phyloP scores from a whole-genome alignment of 768 basidiomycete genomes.

The Leccinum aurantiacum region DNA sequence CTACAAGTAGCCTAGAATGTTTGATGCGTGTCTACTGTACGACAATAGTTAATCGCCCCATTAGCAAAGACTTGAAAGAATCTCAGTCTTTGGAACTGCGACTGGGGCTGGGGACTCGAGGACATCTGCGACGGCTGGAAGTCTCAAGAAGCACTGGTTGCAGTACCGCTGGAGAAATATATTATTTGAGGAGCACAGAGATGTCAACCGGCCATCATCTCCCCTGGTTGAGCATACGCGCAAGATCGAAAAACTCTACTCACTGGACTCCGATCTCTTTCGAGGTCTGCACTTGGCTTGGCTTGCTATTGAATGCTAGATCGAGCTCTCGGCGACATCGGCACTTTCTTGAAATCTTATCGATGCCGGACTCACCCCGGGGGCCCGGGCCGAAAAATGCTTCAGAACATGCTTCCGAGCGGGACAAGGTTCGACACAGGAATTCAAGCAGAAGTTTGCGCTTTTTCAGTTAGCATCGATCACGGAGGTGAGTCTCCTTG shows the following conservation, averaged over 20 bases:
- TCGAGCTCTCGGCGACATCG: background rate
- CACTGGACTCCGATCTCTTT: background rate
- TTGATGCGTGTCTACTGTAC: no score
- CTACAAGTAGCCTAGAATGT: no score
- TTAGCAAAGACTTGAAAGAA: background rate
- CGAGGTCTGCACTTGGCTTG: background rate
- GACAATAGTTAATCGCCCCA: background rate
- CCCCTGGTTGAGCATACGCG: constrained; percentile 7
- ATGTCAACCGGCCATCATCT: constrained; percentile 17
- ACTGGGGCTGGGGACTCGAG: constrained; percentile 11
- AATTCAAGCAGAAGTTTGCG: no score
- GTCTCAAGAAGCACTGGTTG: constrained; percentile 25
- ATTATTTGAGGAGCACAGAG: constrained; percentile 23
- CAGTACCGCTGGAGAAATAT: constrained; percentile 25
- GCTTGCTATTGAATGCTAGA: background rate
- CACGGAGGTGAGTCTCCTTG: background rate
- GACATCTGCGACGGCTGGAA: constrained; percentile 20
- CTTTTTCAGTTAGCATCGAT: no score
- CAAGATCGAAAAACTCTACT: constrained; percentile 16
- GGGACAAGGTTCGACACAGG: background rate
- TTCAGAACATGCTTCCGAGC: background rate
- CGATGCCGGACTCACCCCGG: background rate
- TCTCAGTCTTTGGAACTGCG: background rate
- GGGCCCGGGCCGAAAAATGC: background rate
- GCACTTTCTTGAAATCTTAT: background rate